Base-by-base conservation (phyloP, 2,329 filamentous ascomycete species). In the Curvularia lunata region DNA sequence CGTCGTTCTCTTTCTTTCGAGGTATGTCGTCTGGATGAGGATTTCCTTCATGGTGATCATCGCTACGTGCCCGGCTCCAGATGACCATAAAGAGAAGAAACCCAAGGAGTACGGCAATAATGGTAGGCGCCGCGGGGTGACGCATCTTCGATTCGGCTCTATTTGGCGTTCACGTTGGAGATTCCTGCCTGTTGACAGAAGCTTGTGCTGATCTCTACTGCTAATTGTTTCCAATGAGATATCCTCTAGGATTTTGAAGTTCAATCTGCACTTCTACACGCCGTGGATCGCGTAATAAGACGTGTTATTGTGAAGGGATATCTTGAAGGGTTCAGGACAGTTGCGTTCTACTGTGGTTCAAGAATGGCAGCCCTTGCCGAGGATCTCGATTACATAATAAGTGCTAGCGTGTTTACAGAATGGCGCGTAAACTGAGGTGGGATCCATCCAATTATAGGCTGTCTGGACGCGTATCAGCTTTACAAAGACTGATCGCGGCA, bases 31-130 rank as follows among this genome's bases (percentile, higher is more conserved):
- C 61, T 2, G 71, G 70, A 61, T 75, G 68, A 32, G 74, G 74
- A 52, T 76, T 75, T n/a, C 74, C 74, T 48, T 76, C 74, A 59
- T 76, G 74, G 40, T 75, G 69, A 8, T 66, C 72, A 42, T 71
- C 71, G 47, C 56, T 56, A 23, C 68, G 54, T 30, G 65, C 49
- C 41, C 63, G 63, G 19, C 67, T 63, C 64, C 66, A 74, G 8
- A 74, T 30, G 2, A 74, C 18, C 52, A 76, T 64, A 23, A 70
- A 63, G 5, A 62, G 48, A 13, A 76, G 61, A 25, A 76, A 68
- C 1, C 71, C 70, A 0, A 76, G 63, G 0, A 76, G 64, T 1
- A 72, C 55, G n/a, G 71, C 69, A 25, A 75, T 67, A 13, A 75
- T 58, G 2, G 68, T 70, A 21, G 73, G 71, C 9, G 74, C 74